Percentiles rank a stretch among this genome's conserved stretches.
These are phyloP conservation scores for Dactylellina parvicollis DNA, from an alignment of 2,329 filamentous ascomycete genomes.

Conservation along the genomic window DNA sequence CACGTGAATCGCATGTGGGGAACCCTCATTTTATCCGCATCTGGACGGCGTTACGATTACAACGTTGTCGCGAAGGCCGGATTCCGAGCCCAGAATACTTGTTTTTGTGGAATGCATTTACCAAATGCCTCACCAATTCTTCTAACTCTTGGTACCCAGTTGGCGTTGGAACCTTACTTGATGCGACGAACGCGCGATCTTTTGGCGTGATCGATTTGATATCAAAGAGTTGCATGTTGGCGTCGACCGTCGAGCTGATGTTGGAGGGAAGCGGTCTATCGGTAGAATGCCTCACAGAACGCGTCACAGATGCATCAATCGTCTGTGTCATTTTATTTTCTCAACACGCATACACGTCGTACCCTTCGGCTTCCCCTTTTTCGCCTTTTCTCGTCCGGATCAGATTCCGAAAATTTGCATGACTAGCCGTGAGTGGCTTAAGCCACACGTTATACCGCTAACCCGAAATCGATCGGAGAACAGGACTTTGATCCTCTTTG, in stretches of 20 bases:
- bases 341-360: not conserved
- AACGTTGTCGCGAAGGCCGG: not conserved
- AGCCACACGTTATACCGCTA: constrained; percentile 7
- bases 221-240: too few species aligned
- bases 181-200: too few species aligned
- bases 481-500: not conserved
- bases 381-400: too few species aligned
- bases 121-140: too few species aligned
- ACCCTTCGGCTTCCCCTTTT: not conserved
- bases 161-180: too few species aligned
- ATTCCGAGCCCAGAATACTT: not conserved
- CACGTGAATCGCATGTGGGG: not conserved
- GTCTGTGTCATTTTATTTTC: not conserved
- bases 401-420: too few species aligned
- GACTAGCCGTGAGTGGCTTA: constrained; percentile 5
- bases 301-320: not conserved
- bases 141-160: too few species aligned
- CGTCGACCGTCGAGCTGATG: too few species aligned
- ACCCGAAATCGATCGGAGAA: not conserved
- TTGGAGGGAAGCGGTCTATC: too few species aligned
- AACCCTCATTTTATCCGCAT: not conserved
- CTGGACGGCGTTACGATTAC: not conserved
- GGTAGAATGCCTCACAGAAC: not conserved
- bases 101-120: not conserved
- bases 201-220: too few species aligned